Evolutionary conservation across 768 basidiomycete species (phyloP).

Genomic region (Hypholoma sublateritium): DNA sequence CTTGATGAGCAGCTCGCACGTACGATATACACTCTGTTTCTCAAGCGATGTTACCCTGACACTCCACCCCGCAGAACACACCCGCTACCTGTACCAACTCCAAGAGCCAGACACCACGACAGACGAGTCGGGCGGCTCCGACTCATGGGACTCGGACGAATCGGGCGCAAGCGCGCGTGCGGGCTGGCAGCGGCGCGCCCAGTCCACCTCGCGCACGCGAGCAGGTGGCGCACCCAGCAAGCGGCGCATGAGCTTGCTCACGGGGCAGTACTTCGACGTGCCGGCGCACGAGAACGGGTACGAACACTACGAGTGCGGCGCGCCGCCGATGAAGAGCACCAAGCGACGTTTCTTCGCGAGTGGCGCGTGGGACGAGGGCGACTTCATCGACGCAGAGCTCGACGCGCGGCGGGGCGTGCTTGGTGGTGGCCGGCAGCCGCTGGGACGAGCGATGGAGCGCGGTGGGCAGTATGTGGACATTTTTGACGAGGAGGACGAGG

Average conservation of each 20-base stretch:
- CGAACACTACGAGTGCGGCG: conserved; percentile 38
- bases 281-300: conserved; percentile 43
- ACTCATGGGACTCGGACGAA: conserved; percentile 49
- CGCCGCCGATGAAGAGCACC: conserved; percentile 26
- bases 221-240: conserved; percentile 24
- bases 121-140: conserved; percentile 47
- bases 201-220: conserved; percentile 11
- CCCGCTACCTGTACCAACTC: conserved; percentile 60
- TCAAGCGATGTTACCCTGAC: neutral
- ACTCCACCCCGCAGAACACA: conserved; percentile 48
- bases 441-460: conserved; percentile 13
- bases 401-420: conserved; percentile 9
- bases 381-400: conserved; percentile 16
- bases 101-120: conserved; percentile 46
- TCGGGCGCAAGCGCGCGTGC: conserved; percentile 2
- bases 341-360: conserved; percentile 64
- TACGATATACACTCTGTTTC: conserved; percentile 34
- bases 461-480: conserved; percentile 14
- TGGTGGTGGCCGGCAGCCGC: conserved; percentile 11
- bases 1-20: conserved; percentile 72
- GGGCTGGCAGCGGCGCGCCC: neutral
- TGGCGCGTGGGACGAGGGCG: conserved; percentile 35
- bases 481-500: conserved; percentile 19
- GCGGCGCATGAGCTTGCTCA: conserved; percentile 70
- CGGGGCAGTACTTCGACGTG: conserved; percentile 56